Evolutionary conservation across 768 basidiomycete species (phyloP).

Genomic region (Tricholoma terreum): DNA sequence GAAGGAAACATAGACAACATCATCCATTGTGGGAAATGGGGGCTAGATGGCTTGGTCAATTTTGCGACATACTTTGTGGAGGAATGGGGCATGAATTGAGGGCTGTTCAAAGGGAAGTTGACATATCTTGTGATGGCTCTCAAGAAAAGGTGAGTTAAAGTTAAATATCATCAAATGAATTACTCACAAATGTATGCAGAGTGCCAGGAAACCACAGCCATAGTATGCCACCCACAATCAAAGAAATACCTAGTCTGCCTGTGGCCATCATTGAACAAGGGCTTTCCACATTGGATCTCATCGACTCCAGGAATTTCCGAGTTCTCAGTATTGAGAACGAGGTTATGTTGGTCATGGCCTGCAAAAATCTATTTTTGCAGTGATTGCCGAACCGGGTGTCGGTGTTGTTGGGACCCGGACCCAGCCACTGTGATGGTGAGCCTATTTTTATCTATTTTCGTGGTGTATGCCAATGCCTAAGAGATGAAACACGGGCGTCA

Average conservation of each 20-base stretch:
- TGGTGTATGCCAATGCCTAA: too few species aligned
- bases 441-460: too few species aligned
- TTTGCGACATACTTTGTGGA: constrained; percentile 22
- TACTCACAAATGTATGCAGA: not conserved
- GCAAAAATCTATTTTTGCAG: too few species aligned
- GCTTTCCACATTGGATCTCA: not conserved
- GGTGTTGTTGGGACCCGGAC: too few species aligned
- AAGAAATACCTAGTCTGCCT: not conserved
- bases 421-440: too few species aligned
- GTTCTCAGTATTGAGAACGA: too few species aligned
- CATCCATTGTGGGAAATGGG: constrained; percentile 13
- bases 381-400: too few species aligned
- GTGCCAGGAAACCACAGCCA: not conserved
- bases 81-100: constrained; percentile 16
- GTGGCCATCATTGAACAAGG: not conserved
- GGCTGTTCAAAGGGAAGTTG: constrained; percentile 26
- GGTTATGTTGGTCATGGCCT: too few species aligned
- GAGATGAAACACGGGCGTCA: too few species aligned
- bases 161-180: not conserved
- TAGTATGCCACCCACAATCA: not conserved
- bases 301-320: too few species aligned
- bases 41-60: constrained; percentile 17
- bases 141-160: constrained; percentile 10
- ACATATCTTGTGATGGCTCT: constrained; percentile 13
- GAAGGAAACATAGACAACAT: constrained; percentile 13